A percentile compares a stretch with the other conserved stretches of the same genome.
These are phyloP conservation scores for Inosperma sp. DNA, from an alignment of 768 basidiomycete genomes.

Conservation along the genomic window DNA sequence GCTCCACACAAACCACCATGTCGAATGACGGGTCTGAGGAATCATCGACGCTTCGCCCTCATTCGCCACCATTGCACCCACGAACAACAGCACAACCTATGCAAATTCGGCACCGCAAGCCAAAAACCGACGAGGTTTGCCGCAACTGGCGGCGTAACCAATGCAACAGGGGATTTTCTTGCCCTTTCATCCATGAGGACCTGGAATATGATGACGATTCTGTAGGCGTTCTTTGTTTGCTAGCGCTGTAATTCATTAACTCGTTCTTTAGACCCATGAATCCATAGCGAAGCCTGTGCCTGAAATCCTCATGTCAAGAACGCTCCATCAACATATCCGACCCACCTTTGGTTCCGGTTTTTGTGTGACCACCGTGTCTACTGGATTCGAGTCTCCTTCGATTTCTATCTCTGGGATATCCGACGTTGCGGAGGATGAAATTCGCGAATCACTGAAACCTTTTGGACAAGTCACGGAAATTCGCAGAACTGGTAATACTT, in stretches of 20 bases:
- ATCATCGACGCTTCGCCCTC: too few relatives aligned
- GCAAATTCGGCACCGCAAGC: slow-evolving; percentile 11
- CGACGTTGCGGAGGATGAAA: slow-evolving; percentile 20
- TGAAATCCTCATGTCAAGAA: slow-evolving; percentile 8
- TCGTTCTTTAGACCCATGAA: neutral
- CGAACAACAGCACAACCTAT: too few relatives aligned
- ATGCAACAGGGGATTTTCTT: slow-evolving; percentile 27
- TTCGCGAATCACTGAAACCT: slow-evolving; percentile 37
- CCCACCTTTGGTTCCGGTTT: slow-evolving; percentile 61
- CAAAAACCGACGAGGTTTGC: slow-evolving; percentile 20
- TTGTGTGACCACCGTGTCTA: slow-evolving; percentile 48
- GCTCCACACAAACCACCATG: too few relatives aligned
- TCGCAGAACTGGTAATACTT: slow-evolving; percentile 25
- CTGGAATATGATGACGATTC: slow-evolving; percentile 29
- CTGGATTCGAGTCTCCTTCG: slow-evolving; percentile 68
- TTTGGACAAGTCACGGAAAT: slow-evolving; percentile 48
- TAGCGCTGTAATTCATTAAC: neutral
- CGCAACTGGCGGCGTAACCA: slow-evolving; percentile 23
- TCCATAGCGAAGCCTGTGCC: neutral
- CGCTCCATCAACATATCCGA: slow-evolving; percentile 50
- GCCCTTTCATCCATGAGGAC: slow-evolving; percentile 29
- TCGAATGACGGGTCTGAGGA: too few relatives aligned
- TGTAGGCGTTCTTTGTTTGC: slow-evolving; percentile 16
- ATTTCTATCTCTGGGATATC: slow-evolving; percentile 53
- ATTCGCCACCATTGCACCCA: too few relatives aligned